Base-by-base conservation (phyloP, 2,329 filamentous ascomycete genomes). In the Biscogniauxia marginata region DNA sequence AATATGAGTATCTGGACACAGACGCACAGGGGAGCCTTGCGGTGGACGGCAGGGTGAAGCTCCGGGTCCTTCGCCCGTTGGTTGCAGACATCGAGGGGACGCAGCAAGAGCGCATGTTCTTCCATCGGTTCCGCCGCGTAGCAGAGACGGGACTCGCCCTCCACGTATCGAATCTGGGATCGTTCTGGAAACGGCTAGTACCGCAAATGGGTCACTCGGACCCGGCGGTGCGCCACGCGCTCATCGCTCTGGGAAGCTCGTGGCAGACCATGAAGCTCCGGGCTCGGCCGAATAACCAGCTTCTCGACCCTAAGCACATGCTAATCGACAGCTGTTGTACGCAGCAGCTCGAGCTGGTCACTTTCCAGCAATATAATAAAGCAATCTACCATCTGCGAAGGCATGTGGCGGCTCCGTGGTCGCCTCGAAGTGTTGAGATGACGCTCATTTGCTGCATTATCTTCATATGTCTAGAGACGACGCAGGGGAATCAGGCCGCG, bases 291-390 rank as follows among this genome's bases (percentile, higher is more conserved):
- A 62, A 19, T 16, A 16, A 16, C 30, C 30, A 39, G 13, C 11
- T n/a, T 39, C 30, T 39, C 13, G 30, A 39, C 9, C 30, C 30
- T 16, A 39, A 39, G 30, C n/a, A 39, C 30, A 39, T 39, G 24
- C 50, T 55, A 59, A 22, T 52, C 61, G 13, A 50, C 62, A 39
- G 54, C 60, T 53, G 46, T 3, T 21, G 49, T 24, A 61, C 62
- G 4, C 65, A 65, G 21, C 62, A 69, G 23, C 63, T 71, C 3
- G 73, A 75, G 49, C 61, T 72, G 5, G 74, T 75, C 59, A 70
- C 69, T 44, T 71, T 76, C 54, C 67, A 72, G 53, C 72, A 75
- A 52, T 75, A 76, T 59, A 73, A 71, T 60, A 63, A 66, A 8
- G 71, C 73, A 19, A 71, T 76, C 51, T 69, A 69, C 49, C 65